phyloP scores from a whole-genome alignment of 257 asterid genomes.

The Lithospermum erythrorhizon region DNA sequence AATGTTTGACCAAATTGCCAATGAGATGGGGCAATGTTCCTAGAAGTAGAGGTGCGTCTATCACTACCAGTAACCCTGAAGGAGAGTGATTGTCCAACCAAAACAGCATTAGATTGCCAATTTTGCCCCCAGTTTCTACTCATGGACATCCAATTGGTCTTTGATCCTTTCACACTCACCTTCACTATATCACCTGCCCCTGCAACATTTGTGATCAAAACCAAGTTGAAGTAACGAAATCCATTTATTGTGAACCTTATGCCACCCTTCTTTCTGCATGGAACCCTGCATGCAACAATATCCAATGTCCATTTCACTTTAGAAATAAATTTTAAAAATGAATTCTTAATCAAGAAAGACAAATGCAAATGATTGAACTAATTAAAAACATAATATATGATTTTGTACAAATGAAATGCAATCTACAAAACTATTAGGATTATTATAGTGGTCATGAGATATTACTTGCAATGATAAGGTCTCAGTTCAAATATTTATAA shows the following conservation, averaged over 20 bases:
- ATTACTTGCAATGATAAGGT: no score
- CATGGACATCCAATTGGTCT: constrained; percentile 58
- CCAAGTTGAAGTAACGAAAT: constrained; percentile 62
- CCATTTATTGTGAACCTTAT: constrained; percentile 75
- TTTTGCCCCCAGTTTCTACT: constrained; percentile 93
- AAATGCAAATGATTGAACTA: no score
- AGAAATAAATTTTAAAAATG: no score
- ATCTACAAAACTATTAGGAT: no score
- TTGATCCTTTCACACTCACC: constrained; percentile 51
- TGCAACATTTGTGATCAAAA: constrained; percentile 63
- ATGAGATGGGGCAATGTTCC: constrained; percentile 55
- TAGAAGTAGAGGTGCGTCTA: constrained; percentile 62
- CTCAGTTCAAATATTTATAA: no score
- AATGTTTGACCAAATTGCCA: constrained; percentile 90
- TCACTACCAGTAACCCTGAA: constrained; percentile 63
- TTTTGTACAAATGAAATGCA: no score
- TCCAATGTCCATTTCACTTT: not conserved
- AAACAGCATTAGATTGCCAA: constrained; percentile 49
- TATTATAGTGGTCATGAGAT: no score
- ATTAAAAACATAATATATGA: no score
- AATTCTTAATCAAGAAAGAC: no score
- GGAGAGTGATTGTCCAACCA: constrained; percentile 66
- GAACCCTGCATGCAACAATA: constrained; percentile 34
- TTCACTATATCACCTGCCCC: constrained; percentile 78
- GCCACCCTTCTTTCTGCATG: constrained; percentile 72